These are phyloP conservation scores for Digitaria exilis DNA, from an alignment of 202 grass and related monocot genomes.

Conservation along the genomic window DNA sequence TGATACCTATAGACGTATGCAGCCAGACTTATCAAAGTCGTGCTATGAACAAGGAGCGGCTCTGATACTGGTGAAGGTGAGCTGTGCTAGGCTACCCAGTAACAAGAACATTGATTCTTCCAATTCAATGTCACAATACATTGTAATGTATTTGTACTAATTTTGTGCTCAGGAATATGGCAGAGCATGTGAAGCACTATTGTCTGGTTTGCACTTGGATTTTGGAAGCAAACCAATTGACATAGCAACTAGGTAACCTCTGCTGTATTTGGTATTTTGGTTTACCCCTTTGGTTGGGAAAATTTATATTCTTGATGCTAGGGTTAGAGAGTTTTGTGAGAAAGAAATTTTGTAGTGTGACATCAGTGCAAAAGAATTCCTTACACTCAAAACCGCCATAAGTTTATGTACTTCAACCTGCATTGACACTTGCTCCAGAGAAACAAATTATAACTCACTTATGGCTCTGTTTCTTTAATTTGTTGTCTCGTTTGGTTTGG, in stretches of 20 bases:
- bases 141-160: not conserved
- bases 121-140: not conserved
- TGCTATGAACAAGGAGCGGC: constrained; percentile 19
- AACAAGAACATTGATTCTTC: not conserved
- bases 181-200: constrained; percentile 6
- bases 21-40: constrained; percentile 26
- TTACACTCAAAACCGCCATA: not conserved
- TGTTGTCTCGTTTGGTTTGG: not conserved
- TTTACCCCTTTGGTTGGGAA: not conserved
- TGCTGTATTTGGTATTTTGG: not conserved
- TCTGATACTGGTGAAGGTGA: constrained; percentile 23
- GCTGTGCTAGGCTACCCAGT: not conserved
- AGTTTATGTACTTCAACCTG: not conserved
- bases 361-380: not conserved
- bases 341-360: not conserved
- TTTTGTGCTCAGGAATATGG: constrained; percentile 17
- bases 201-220: constrained; percentile 11
- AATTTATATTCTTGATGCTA: not conserved
- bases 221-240: constrained; percentile 22
- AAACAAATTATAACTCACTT: not conserved
- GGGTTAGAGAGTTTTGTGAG: not conserved
- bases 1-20: constrained; percentile 24
- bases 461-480: not conserved
- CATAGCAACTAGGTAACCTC: not conserved
- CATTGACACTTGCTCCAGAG: not conserved